These are phyloP conservation scores for Saccharomyces hybrid DNA, from an alignment of 1,139 yeast genomes.

Conservation along the genomic window DNA sequence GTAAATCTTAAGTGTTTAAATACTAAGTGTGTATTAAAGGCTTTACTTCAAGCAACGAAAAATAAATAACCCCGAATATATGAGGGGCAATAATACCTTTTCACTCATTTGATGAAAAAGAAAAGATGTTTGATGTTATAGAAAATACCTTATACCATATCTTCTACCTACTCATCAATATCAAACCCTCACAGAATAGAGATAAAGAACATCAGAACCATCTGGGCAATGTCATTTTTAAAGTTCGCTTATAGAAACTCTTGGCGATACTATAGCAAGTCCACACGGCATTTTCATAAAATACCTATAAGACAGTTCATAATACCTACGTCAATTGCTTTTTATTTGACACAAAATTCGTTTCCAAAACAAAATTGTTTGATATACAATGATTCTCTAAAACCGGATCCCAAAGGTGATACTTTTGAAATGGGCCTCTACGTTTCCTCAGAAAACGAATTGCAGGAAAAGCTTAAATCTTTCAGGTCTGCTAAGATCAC, in stretches of 20 bases:
- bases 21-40: background rate
- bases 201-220: background rate
- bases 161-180: background rate
- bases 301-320: background rate
- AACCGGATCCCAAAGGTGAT: slow-evolving; percentile 44
- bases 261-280: background rate
- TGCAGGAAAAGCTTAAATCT: slow-evolving; percentile 11
- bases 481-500: slow-evolving; percentile 9
- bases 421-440: slow-evolving; percentile 66
- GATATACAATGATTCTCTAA: slow-evolving; percentile 20
- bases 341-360: background rate
- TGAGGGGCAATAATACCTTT: background rate
- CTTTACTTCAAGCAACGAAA: background rate
- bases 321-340: background rate
- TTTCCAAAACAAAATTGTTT: background rate
- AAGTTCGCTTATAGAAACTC: background rate
- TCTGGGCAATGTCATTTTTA: background rate
- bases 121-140: background rate
- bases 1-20: too few species aligned
- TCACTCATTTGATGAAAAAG: background rate
- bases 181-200: background rate
- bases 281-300: background rate
- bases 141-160: background rate
- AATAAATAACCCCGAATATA: background rate
- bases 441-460: slow-evolving; percentile 50